Percentiles rank a stretch among this genome's conserved stretches.
Conservation (phyloP, 176 grass and related monocot species). For the Rhipidocladum racemiflorum region DNA sequence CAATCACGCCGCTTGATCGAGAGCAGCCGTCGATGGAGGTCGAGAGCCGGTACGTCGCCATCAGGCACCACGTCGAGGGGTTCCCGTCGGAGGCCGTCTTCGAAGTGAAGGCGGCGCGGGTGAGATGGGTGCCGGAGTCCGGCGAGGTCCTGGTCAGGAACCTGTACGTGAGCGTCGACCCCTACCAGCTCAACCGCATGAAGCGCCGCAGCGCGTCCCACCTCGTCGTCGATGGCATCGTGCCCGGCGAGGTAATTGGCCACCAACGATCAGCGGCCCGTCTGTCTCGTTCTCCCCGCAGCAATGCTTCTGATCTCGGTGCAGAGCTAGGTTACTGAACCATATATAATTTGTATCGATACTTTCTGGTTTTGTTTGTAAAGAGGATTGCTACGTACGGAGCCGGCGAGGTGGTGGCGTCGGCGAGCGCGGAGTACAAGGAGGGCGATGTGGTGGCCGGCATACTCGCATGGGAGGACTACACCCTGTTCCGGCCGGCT, state of each 20-base stretch:
- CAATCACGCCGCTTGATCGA: not conserved
- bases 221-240: conserved; percentile 16
- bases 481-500: conserved; percentile 39
- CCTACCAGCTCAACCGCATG: conserved; percentile 77
- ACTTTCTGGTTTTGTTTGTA: not conserved
- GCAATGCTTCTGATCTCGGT: too few species aligned
- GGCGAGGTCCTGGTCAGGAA: conserved; percentile 50
- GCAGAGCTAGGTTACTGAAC: too few species aligned
- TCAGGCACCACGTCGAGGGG: conserved; percentile 44
- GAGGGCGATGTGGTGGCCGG: conserved; percentile 45
- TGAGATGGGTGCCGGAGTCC: conserved; percentile 27
- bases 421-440: conserved; percentile 31
- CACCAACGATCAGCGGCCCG: not conserved
- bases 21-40: conserved; percentile 30
- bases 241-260: conserved; percentile 38
- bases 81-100: conserved; percentile 53
- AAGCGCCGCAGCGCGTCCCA: conserved; percentile 48
- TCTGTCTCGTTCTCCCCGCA: not conserved
- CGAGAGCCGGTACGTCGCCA: conserved; percentile 32
- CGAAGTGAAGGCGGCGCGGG: conserved; percentile 21
- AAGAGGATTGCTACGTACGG: conserved; percentile 44
- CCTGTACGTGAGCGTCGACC: conserved; percentile 57
- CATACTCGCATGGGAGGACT: conserved; percentile 58
- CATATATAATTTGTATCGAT: too few species aligned
- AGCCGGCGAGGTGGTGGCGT: conserved; percentile 55